phyloP scores from a whole-genome alignment of 2,329 filamentous ascomycete species.

The Westerdykella ornata region DNA sequence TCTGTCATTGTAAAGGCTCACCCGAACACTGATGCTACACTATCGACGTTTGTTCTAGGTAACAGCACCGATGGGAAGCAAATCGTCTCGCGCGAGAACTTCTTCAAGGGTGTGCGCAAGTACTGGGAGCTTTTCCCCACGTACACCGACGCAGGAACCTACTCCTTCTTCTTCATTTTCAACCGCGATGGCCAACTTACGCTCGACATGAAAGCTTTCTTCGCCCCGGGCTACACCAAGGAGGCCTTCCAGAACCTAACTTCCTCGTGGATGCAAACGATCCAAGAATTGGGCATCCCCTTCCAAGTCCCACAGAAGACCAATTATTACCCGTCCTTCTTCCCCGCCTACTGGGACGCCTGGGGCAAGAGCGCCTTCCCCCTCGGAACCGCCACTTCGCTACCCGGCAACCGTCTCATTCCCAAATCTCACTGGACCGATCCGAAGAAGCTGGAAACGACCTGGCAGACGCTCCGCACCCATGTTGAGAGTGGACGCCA shows the following conservation, averaged over 20 bases:
- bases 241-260: slow-evolving; percentile 18
- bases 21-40: slow-evolving; percentile 25
- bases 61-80: slow-evolving; percentile 11
- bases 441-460: slow-evolving; percentile 19
- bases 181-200: slow-evolving; percentile 15
- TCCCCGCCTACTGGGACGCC: slow-evolving; percentile 27
- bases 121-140: slow-evolving; percentile 19
- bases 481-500: slow-evolving; percentile 19
- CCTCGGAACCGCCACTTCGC: slow-evolving; percentile 26
- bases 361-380: slow-evolving; percentile 19
- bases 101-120: slow-evolving; percentile 23
- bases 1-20: slow-evolving; percentile 31
- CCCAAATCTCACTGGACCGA: slow-evolving; percentile 29
- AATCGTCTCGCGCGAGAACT: slow-evolving; percentile 25
- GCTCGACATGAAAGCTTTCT: slow-evolving; percentile 23
- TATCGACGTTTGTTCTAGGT: slow-evolving; percentile 28
- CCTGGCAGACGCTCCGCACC: slow-evolving; percentile 20
- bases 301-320: slow-evolving; percentile 14
- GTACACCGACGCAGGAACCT: slow-evolving; percentile 23
- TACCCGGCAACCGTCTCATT: slow-evolving; percentile 32
- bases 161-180: slow-evolving; percentile 23
- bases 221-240: slow-evolving; percentile 22
- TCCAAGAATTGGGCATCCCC: slow-evolving; percentile 20
- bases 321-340: slow-evolving; percentile 21
- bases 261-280: slow-evolving; percentile 16